phyloP scores from a whole-genome alignment of 208 protist genomes.

The Acanthamoeba lugdunensis region DNA sequence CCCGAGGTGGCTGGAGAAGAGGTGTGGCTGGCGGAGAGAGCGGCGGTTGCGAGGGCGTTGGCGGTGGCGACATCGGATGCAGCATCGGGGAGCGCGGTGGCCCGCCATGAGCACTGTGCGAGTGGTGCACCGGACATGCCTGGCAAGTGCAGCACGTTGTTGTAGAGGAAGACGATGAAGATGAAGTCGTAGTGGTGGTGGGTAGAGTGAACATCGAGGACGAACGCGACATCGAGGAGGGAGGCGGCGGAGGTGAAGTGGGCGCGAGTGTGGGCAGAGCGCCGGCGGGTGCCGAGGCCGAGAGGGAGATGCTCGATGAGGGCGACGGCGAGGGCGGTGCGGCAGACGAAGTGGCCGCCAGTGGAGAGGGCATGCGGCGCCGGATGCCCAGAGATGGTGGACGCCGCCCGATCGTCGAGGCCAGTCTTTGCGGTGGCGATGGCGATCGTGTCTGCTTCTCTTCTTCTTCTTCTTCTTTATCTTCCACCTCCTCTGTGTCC shows the following conservation, averaged over 20 bases:
- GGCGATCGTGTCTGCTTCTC: background rate
- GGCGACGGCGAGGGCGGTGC: background rate
- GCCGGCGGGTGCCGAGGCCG: background rate
- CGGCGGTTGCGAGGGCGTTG: background rate
- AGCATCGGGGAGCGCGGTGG: background rate
- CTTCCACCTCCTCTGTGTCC: background rate
- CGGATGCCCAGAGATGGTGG: background rate
- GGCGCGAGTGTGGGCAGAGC: background rate
- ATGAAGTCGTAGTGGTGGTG: background rate
- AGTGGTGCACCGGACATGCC: background rate
- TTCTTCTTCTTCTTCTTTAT: background rate
- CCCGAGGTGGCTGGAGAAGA: background rate
- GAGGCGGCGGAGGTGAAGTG: background rate
- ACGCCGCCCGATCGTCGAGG: background rate
- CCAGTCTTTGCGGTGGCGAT: background rate
- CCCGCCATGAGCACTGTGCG: background rate
- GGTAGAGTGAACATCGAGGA: background rate
- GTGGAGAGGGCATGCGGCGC: background rate
- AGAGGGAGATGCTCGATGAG: background rate
- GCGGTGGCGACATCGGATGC: constrained; percentile 17
- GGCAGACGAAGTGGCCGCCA: background rate
- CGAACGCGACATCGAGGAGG: background rate
- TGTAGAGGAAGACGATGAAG: background rate
- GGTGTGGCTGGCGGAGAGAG: background rate
- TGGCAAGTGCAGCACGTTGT: background rate